phyloP scores from a whole-genome alignment of 2,329 filamentous ascomycete species.

The Diaporthe longicolla region DNA sequence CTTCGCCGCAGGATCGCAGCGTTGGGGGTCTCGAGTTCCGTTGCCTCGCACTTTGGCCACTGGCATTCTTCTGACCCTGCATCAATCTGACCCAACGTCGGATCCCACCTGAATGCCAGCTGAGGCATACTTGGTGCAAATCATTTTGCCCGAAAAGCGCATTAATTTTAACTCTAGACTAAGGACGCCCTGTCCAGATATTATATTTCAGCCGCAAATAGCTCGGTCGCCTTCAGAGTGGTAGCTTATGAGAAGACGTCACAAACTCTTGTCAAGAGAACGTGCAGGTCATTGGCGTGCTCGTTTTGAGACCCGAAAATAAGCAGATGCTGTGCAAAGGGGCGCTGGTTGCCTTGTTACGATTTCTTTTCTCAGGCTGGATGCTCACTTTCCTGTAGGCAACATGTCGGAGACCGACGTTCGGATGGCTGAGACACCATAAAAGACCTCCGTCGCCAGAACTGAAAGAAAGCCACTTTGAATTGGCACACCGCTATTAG shows the following conservation, averaged over 20 bases:
- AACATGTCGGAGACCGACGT: neutral
- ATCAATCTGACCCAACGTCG: neutral
- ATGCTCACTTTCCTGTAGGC: neutral
- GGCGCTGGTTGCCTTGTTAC: conserved; percentile 5
- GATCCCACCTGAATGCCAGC: neutral
- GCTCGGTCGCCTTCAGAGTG: no score
- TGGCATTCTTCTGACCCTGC: neutral
- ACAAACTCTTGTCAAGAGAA: neutral
- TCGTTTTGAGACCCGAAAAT: neutral
- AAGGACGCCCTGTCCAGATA: neutral
- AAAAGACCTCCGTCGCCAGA: neutral
- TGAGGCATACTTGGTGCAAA: neutral
- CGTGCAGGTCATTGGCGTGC: neutral
- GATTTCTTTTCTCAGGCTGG: neutral
- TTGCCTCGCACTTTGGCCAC: neutral
- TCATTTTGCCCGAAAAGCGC: neutral
- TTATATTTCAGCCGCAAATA: conserved; percentile 7
- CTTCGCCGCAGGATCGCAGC: neutral
- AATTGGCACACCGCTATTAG: neutral
- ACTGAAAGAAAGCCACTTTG: neutral
- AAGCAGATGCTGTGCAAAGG: conserved; percentile 7
- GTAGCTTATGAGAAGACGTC: neutral
- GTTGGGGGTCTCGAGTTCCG: neutral
- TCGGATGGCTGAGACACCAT: neutral
- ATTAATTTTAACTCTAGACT: neutral